A percentile compares a stretch with the other conserved stretches of the same genome.
These are phyloP conservation scores for Polytrichum commune DNA, from an alignment of 225 moss, liverwort and hornwort genomes.

Conservation along the genomic window DNA sequence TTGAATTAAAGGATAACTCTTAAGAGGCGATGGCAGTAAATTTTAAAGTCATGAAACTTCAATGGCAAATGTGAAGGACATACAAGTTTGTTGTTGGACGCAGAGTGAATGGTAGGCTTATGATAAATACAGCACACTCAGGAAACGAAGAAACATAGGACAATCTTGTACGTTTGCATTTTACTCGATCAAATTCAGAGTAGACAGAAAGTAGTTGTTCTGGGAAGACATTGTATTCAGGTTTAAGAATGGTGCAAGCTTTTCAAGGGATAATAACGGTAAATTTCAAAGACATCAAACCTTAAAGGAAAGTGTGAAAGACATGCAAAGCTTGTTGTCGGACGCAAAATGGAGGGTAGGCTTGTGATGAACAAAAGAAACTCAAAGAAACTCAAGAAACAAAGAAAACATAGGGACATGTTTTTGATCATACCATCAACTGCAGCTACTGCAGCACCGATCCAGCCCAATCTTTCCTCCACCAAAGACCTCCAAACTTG, in stretches of 20 bases:
- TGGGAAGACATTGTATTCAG: too few relatives aligned
- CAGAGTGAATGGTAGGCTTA: too few relatives aligned
- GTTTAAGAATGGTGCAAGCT: too few relatives aligned
- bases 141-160: background rate
- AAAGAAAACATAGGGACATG: background rate
- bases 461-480: slow-evolving; percentile 42
- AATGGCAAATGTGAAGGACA: background rate
- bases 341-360: background rate
- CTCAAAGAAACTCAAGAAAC: background rate
- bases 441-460: slow-evolving; percentile 40
- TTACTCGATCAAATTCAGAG: too few relatives aligned
- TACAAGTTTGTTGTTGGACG: background rate
- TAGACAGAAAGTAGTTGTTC: too few relatives aligned
- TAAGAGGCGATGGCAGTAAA: background rate
- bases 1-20: too few relatives aligned
- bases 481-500: slow-evolving; percentile 27
- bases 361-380: background rate
- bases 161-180: background rate
- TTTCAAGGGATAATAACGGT: background rate
- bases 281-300: background rate
- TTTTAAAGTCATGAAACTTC: background rate
- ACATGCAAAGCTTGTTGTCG: background rate
- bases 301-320: background rate
- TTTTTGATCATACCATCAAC: slow-evolving; percentile 35
- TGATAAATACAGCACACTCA: background rate